Evolutionary conservation across 2,329 filamentous ascomycete genomes (phyloP).

Genomic region (Aspergillus tubingensis): DNA sequence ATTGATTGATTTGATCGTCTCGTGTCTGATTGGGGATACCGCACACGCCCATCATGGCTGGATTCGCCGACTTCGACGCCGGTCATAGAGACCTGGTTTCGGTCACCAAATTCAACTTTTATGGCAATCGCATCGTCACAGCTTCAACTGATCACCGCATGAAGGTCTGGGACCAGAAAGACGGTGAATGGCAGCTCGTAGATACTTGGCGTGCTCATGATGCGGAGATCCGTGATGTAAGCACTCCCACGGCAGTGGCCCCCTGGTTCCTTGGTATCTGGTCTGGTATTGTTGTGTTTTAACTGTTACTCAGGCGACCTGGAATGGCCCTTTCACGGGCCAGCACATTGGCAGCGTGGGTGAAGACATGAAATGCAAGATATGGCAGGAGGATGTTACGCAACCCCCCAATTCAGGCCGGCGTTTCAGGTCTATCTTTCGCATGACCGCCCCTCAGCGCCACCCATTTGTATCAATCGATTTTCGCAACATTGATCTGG

Average conservation of each 20-base stretch:
- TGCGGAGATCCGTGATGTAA: constrained; percentile 83
- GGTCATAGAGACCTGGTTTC: constrained; percentile 68
- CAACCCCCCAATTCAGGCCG: constrained; percentile 72
- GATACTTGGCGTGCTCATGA: constrained; percentile 91
- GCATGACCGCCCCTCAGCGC: constrained; percentile 67
- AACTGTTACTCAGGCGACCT: constrained; percentile 68
- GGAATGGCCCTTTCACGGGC: constrained; percentile 87
- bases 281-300: constrained; percentile 24
- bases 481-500: constrained; percentile 78
- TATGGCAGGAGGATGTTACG: constrained; percentile 89
- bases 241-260: constrained; percentile 31
- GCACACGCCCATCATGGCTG: constrained; percentile 21
- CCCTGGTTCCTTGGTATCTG: constrained; percentile 6
- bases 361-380: constrained; percentile 83
- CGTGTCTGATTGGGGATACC: constrained; percentile 1
- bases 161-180: constrained; percentile 80
- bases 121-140: constrained; percentile 87
- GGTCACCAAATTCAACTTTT: constrained; percentile 85
- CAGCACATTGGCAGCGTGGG: constrained; percentile 86
- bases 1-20: neutral
- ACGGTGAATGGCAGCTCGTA: constrained; percentile 74
- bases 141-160: constrained; percentile 91
- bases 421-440: constrained; percentile 72
- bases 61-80: constrained; percentile 47
- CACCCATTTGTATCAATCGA: constrained; percentile 74